phyloP scores from a whole-genome alignment of 805 yeast genomes.

The Candida patagonica region DNA sequence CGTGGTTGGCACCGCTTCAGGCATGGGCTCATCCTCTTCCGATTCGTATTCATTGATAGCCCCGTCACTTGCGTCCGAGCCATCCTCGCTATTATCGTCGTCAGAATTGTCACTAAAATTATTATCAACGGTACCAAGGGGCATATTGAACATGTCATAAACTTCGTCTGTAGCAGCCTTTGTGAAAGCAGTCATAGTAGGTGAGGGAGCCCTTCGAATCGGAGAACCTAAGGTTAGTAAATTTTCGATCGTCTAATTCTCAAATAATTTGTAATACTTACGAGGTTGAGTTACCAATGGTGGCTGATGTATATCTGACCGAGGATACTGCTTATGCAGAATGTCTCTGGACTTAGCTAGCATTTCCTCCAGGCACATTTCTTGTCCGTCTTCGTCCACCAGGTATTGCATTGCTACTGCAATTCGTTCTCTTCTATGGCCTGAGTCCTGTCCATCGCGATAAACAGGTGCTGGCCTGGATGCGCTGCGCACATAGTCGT shows the following conservation, averaged over 20 bases:
- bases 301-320: conserved; percentile 4
- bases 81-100: conserved; percentile 6
- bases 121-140: conserved; percentile 14
- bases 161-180: conserved; percentile 69
- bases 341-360: conserved; percentile 42
- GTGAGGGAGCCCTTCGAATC: conserved; percentile 34
- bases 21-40: neutral
- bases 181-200: conserved; percentile 72
- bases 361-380: conserved; percentile 56
- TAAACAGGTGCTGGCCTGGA: neutral
- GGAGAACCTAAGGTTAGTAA: conserved; percentile 5
- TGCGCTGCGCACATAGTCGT: conserved; percentile 1
- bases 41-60: neutral
- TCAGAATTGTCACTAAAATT: conserved; percentile 17
- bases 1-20: too few species aligned
- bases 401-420: conserved; percentile 18
- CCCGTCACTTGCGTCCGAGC: conserved; percentile 6
- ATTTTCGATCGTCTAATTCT: neutral
- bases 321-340: conserved; percentile 10
- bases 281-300: neutral
- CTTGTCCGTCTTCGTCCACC: conserved; percentile 32
- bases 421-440: conserved; percentile 13
- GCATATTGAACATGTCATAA: conserved; percentile 52
- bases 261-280: neutral
- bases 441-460: conserved; percentile 7